Conservation (phyloP, 331 rosid species). For the Quercus lobata region DNA sequence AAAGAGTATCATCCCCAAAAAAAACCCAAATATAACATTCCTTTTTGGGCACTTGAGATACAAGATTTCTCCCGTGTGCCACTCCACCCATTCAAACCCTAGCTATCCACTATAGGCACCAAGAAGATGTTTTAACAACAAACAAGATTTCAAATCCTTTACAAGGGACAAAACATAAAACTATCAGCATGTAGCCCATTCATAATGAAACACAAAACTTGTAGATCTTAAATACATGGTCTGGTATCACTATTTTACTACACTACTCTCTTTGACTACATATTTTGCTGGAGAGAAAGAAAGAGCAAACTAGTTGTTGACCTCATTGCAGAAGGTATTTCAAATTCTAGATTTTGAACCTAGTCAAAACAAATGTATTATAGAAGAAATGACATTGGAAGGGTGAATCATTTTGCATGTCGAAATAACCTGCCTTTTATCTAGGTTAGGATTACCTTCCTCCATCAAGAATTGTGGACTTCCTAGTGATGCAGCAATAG, state of each 20-base stretch:
- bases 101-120: not conserved
- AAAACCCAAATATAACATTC: not conserved
- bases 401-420: not conserved
- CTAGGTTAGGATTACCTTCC: too few relatives aligned
- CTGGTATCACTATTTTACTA: not conserved
- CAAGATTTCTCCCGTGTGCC: not conserved
- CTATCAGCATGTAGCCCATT: not conserved
- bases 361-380: not conserved
- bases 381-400: not conserved
- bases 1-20: not conserved
- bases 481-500: not conserved
- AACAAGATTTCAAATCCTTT: not conserved
- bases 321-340: not conserved
- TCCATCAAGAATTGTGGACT: not conserved
- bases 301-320: not conserved
- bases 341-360: not conserved
- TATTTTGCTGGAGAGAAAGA: not conserved
- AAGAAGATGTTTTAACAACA: not conserved
- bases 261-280: not conserved
- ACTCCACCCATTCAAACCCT: not conserved
- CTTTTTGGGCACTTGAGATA: not conserved
- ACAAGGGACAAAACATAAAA: not conserved
- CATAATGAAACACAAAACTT: not conserved
- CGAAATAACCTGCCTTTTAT: not conserved
- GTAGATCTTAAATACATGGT: too few relatives aligned